Base-by-base conservation (phyloP, 2,329 filamentous ascomycete genomes). In the Cylindrodendrum hubeiense region DNA sequence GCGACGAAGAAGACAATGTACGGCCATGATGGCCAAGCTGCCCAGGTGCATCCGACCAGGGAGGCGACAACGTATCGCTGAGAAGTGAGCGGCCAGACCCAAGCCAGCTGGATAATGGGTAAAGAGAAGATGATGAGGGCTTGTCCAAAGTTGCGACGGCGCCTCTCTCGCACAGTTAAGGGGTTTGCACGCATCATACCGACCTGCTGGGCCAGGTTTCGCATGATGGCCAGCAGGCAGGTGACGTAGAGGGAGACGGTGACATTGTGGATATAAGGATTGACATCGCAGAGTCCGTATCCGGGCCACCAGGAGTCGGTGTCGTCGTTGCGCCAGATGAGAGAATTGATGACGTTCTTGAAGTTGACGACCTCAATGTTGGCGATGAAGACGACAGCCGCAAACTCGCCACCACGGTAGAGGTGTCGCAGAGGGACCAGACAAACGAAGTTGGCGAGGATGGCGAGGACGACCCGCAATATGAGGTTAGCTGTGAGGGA, bases 201-300 rank as follows among this genome's bases (percentile, higher is more conserved):
- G 57, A 89, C 81, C 70, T 86, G 85, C 39, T 79, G 74, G 15
- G 86, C 81, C 10, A 89, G 80, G 47, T 86, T 84, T 15, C 83
- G 82, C 81, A 89, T 85, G 62, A 88, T 84, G 72, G 85, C 84
- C 54, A 88, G 83, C 47, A 88, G 78, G 37, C 83, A 83, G n/a
- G 84, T 83, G 43, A 80, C 80, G 73, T 83, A 89, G 44, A 85
- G 71, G 2, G 82, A 82, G 43, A 85, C 80, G 60, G 47, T 63
- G 70, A 83, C 77, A 65, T 86, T 86, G 66, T 85, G 80, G 28
- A 83, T 74, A 41, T 84, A 86, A 13, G 81, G 72, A 69, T 85
- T 80, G 34, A 88, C 10, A 69, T 90, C 87, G 70, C 87, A 90
- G 76, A 85, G 82, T 19, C 85, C 86, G 24, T 79, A 74, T 54